Base-by-base conservation (phyloP, 208 protist species). In the Lotmaria passim region DNA sequence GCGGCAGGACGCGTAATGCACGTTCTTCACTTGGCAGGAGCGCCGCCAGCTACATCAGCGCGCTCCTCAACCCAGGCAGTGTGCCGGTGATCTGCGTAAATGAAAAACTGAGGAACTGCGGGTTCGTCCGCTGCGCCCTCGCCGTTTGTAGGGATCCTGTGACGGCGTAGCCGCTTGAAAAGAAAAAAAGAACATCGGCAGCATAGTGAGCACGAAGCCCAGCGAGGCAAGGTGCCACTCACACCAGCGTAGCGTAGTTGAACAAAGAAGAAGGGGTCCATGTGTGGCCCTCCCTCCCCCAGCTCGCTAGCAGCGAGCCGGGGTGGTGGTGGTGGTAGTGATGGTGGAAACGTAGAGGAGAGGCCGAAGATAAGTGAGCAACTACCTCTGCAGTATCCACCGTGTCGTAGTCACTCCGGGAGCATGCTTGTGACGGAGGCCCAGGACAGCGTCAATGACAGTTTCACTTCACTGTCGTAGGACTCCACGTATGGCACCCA, bases 251-350 rank as follows among this genome's bases (percentile, higher is more conserved):
- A 56, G 47, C 21, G 38, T 17, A 56, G 31, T 3, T 48, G 36
- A 36, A 67, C 11, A 47, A 24, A 56, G 26, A 44, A 17, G 47
- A 67, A 2, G 33, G 5, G 47, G 31, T 38, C 17, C 47, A 67
- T 43, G n/a, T n/a, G n/a, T n/a, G n/a, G n/a, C n/a, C n/a, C n/a
- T n/a, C n/a, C n/a, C 61, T 3, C 3, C 34, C 34, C 47, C 47
- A 67, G 47, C 47, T 67, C 61, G 44, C 28, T 14, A 47, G 61
- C 44, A 67, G n/a, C n/a, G n/a, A n/a, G n/a, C n/a, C n/a, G n/a
- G 61, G 12, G 61, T 67, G n/a, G 47, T 47, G 23, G 11, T 55
- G 30, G 66, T 31, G 19, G 10, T 31, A 14, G 28, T 39, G 44
- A 47, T 53, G 41, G 48, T 44, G 26, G 53, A 64, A 28, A 70